Conservation (phyloP, 495 filamentous ascomycete species). For the Elasticomyces elasticus region DNA sequence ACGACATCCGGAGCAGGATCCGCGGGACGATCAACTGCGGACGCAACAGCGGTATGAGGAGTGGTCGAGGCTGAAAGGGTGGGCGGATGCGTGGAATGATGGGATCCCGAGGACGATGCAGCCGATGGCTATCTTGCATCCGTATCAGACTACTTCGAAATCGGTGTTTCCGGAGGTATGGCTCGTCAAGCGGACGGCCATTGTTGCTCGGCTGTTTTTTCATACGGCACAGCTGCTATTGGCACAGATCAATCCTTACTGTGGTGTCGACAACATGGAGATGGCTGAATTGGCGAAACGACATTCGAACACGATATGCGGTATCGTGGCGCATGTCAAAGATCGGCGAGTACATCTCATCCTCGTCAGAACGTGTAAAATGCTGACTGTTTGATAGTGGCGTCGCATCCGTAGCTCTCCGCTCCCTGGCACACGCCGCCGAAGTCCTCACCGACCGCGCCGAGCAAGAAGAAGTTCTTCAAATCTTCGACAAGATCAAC, state of each 20-base stretch:
- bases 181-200: constrained; percentile 72
- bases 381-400: constrained; percentile 39
- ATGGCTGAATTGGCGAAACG: constrained; percentile 58
- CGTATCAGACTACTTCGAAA: constrained; percentile 55
- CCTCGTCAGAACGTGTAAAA: background rate
- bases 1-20: constrained; percentile 45
- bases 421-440: constrained; percentile 70
- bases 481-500: constrained; percentile 63
- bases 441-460: constrained; percentile 55
- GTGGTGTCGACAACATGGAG: constrained; percentile 44
- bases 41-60: constrained; percentile 57
- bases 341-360: constrained; percentile 44
- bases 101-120: constrained; percentile 76
- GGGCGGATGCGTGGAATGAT: constrained; percentile 74
- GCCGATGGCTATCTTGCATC: constrained; percentile 65
- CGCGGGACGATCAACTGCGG: constrained; percentile 51
- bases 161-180: constrained; percentile 83
- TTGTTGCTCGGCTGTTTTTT: constrained; percentile 81
- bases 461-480: constrained; percentile 76
- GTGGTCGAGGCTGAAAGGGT: constrained; percentile 62
- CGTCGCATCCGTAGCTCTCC: constrained; percentile 64
- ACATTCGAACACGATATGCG: constrained; percentile 75
- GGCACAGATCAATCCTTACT: constrained; percentile 64
- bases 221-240: constrained; percentile 75
- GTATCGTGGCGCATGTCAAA: constrained; percentile 74